phyloP scores from a whole-genome alignment of 768 basidiomycete species.

The Mycena indigotica region DNA sequence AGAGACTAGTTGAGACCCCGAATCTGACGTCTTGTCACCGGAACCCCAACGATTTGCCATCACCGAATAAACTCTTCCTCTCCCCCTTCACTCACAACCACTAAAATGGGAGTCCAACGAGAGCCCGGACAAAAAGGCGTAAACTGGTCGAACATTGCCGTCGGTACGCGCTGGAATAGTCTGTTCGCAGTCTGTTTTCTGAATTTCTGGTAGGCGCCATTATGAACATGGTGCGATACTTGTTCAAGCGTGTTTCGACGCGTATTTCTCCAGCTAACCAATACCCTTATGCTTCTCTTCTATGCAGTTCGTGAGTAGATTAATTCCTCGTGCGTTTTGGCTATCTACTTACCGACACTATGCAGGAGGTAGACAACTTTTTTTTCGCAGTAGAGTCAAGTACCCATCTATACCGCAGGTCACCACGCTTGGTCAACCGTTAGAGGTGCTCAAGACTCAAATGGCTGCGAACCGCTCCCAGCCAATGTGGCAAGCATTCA shows the following conservation, averaged over 20 bases:
- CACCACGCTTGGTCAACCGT: conserved; percentile 95
- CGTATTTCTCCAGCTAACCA: conserved; percentile 11
- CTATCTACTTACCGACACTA: conserved; percentile 10
- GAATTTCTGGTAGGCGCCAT: conserved; percentile 69
- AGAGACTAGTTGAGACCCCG: too few species aligned
- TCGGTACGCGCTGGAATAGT: conserved; percentile 58
- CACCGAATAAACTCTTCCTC: conserved; percentile 23
- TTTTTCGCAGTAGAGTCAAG: neutral
- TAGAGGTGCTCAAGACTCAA: conserved; percentile 98
- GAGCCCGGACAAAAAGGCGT: conserved; percentile 91
- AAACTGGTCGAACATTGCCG: conserved; percentile 94
- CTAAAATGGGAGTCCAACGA: conserved; percentile 84
- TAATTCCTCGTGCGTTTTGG: neutral
- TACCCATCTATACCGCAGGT: conserved; percentile 53
- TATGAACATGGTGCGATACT: conserved; percentile 97
- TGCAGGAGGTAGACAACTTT: neutral
- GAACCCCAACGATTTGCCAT: conserved; percentile 22
- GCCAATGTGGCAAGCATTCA: conserved; percentile 83
- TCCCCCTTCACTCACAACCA: too few species aligned
- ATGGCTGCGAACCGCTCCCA: conserved; percentile 98
- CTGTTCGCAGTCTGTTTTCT: conserved; percentile 17
- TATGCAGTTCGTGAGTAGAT: conserved; percentile 38
- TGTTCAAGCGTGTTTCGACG: conserved; percentile 16
- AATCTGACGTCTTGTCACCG: too few species aligned
- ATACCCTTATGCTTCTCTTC: conserved; percentile 2